Conservation (phyloP, 2,329 filamentous ascomycete genomes). For the Esteya vermicola region DNA sequence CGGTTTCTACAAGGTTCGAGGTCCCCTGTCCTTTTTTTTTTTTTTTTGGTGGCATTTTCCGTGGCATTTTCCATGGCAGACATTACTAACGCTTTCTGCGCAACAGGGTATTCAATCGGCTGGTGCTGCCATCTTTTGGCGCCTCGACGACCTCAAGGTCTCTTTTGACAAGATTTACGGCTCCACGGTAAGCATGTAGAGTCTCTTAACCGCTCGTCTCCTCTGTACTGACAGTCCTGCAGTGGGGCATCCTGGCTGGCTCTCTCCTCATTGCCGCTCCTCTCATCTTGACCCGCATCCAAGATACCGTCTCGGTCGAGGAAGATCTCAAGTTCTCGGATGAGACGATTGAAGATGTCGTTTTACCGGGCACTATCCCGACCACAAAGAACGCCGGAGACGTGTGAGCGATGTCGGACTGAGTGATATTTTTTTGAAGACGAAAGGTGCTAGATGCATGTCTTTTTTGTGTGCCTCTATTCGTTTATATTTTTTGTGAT, state of each 20-base stretch:
- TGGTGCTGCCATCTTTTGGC: conserved; percentile 63
- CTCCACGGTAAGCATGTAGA: conserved; percentile 24
- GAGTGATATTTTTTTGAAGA: not conserved
- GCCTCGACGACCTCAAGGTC: conserved; percentile 47
- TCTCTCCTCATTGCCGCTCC: conserved; percentile 65
- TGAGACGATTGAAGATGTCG: conserved; percentile 63
- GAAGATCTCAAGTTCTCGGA: conserved; percentile 77
- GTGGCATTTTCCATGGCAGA: not conserved
- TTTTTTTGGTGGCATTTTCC: too few species aligned
- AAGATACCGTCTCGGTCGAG: conserved; percentile 67
- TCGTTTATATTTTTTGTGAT: not conserved
- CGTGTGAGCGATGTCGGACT: too few species aligned
- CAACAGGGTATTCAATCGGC: conserved; percentile 58
- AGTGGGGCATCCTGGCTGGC: conserved; percentile 64
- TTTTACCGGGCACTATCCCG: conserved; percentile 14
- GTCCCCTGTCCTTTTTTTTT: too few species aligned
- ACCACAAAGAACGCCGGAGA: not conserved
- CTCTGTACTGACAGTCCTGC: conserved; percentile 14
- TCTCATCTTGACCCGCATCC: conserved; percentile 64
- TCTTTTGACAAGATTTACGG: conserved; percentile 61
- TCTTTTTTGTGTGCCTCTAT: too few species aligned
- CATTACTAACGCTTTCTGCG: not conserved
- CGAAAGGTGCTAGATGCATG: not conserved
- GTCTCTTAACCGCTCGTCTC: too few species aligned
- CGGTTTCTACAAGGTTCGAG: conserved; percentile 21